phyloP scores from a whole-genome alignment of 257 asterid species.

The Penstemon barbatus region DNA sequence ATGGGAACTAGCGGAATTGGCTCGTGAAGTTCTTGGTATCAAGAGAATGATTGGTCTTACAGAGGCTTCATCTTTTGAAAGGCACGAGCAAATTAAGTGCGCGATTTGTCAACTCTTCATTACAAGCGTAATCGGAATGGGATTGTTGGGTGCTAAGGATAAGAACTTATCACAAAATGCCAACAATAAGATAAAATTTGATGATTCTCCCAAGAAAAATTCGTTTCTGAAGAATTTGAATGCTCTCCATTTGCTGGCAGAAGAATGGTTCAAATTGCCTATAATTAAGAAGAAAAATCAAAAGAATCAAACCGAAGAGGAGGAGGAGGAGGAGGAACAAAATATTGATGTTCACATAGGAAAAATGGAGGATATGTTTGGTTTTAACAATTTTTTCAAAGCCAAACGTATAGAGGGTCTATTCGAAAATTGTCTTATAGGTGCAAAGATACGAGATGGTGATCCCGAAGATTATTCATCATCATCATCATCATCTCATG shows the following conservation, averaged over 20 bases:
- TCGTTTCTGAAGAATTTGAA: slow-evolving; percentile 42
- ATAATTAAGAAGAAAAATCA: slow-evolving; percentile 40
- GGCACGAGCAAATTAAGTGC: slow-evolving; percentile 70
- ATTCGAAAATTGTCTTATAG: background rate
- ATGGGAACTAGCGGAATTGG: slow-evolving; percentile 60
- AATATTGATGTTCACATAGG: slow-evolving; percentile 29
- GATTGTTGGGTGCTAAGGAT: slow-evolving; percentile 41
- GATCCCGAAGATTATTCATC: slow-evolving; percentile 21
- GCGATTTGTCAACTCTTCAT: slow-evolving; percentile 80
- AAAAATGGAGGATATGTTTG: slow-evolving; percentile 24
- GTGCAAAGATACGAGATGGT: slow-evolving; percentile 2
- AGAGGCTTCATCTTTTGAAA: slow-evolving; percentile 66
- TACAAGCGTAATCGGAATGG: slow-evolving; percentile 63
- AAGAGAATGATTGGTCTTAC: slow-evolving; percentile 71
- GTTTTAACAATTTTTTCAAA: slow-evolving; percentile 7
- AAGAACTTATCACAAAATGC: background rate
- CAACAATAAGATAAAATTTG: background rate
- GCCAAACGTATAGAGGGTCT: slow-evolving; percentile 11
- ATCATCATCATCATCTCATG: background rate
- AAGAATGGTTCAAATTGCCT: slow-evolving; percentile 66
- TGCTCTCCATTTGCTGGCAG: slow-evolving; percentile 41
- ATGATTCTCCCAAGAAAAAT: slow-evolving; percentile 31
- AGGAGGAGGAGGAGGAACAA: slow-evolving; percentile 22
- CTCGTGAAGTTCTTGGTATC: slow-evolving; percentile 64
- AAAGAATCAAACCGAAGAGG: background rate